Conservation (phyloP, 768 basidiomycete species). For the Leucosporidium yakuticum region DNA sequence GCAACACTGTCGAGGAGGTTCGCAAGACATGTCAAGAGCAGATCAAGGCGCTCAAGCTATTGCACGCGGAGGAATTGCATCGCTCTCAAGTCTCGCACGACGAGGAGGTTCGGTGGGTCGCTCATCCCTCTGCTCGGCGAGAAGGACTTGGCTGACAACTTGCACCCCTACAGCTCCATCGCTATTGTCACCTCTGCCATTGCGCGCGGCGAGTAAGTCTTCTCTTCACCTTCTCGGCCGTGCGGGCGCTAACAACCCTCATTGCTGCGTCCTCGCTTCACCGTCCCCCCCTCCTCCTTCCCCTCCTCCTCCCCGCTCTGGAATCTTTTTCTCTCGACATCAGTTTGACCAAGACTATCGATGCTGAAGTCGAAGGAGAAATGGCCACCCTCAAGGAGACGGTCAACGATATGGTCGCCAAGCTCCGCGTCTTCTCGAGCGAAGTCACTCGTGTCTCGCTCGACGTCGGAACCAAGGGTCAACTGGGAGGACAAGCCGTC, state of each 20-base stretch:
- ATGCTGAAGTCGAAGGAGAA: slow-evolving; percentile 50
- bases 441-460: slow-evolving; percentile 62
- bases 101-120: slow-evolving; percentile 33
- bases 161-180: slow-evolving; percentile 26
- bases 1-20: slow-evolving; percentile 22
- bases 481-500: slow-evolving; percentile 54
- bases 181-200: slow-evolving; percentile 39
- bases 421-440: slow-evolving; percentile 78
- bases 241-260: not conserved
- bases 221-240: not conserved
- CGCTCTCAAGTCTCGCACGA: slow-evolving; percentile 31
- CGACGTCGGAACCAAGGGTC: slow-evolving; percentile 51
- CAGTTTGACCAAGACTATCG: slow-evolving; percentile 49
- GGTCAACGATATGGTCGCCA: slow-evolving; percentile 52
- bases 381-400: slow-evolving; percentile 49
- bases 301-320: not conserved
- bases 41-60: slow-evolving; percentile 27
- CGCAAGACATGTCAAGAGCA: slow-evolving; percentile 19
- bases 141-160: not conserved
- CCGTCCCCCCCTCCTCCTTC: not conserved
- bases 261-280: not conserved
- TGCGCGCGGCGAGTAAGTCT: slow-evolving; percentile 28
- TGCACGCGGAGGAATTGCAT: slow-evolving; percentile 30
- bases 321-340: not conserved
- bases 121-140: not conserved